Base-by-base conservation (phyloP, 805 yeast genomes). In the Yarrowia alimentaria region DNA sequence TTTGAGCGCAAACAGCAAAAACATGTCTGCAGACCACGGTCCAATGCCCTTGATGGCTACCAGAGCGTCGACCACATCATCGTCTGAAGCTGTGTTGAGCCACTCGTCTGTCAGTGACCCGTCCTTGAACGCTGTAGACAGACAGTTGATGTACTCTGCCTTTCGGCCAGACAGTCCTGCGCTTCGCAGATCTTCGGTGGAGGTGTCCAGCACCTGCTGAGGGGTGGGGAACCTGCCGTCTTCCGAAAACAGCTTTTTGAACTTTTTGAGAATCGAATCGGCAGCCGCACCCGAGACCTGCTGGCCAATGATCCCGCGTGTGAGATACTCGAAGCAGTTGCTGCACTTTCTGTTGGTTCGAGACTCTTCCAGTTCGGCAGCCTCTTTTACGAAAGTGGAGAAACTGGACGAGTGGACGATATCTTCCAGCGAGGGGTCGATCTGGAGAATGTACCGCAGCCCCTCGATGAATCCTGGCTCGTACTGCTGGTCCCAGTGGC, bases 11-110 rank as follows among this genome's bases (percentile, higher is more conserved):
- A 87, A 87, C 17, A 83, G 61, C 13, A 85, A 66, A 64, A 88
- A 90, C 96, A 90, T 90, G 51, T 83, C 84, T 0, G 93, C 90
- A 4, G 89, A 79, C 98, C 98, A 90, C 1, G 71, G 69, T 12
- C 70, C 70, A 21, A 67, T 56, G 1, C 70, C 70, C 38, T 63
- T 61, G 12, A 64, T 40, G 2, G 60, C 54, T 4, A 64, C 67
- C 8, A 67, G 54, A 8, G 30, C 55, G 21, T 65, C 68, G 3
- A 61, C 64, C 1, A 62, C 61, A 12, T 67, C 69, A 30, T 65
- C 67, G 51, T 65, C 66, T 14, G 49, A 42, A 11, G 55, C 33
- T 1, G 54, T 25, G 4, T 21, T 37, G 10, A 67, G 55, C 25
- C 54, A 35, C 33, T 60, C 62, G 26, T 65, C 68, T 11, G 61